Percentiles rank a stretch among this genome's conserved stretches.
These are phyloP conservation scores for Castanea mollissima DNA, from an alignment of 306 rosid genomes.

Conservation along the genomic window DNA sequence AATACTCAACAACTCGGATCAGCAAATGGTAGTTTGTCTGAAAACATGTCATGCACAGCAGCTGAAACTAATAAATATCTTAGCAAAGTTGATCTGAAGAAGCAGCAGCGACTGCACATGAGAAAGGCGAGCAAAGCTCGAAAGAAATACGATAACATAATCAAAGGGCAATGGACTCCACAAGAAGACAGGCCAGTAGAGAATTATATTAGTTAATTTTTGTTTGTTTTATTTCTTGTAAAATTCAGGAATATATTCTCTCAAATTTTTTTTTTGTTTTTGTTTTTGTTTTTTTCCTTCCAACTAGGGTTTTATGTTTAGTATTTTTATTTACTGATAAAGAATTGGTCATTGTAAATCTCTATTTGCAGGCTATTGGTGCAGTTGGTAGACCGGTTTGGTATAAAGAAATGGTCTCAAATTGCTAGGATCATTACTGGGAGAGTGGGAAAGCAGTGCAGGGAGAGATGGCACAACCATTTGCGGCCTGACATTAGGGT, in stretches of 20 bases:
- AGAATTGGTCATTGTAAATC: background rate
- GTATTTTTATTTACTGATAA: background rate
- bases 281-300: background rate
- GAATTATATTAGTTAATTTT: background rate
- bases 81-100: background rate
- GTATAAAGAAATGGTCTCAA: constrained; percentile 61
- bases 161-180: constrained; percentile 72
- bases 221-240: background rate
- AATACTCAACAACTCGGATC: constrained; percentile 19
- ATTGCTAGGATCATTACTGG: constrained; percentile 47
- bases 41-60: constrained; percentile 2
- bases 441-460: constrained; percentile 69
- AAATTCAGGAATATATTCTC: background rate
- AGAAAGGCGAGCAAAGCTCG: constrained; percentile 13
- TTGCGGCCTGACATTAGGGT: constrained; percentile 71
- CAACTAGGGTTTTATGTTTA: background rate
- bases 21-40: background rate
- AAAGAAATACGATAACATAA: constrained; percentile 1
- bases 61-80: background rate
- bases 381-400: constrained; percentile 43
- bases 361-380: constrained; percentile 40
- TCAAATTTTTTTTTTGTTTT: background rate
- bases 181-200: constrained; percentile 57
- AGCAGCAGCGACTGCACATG: constrained; percentile 2
- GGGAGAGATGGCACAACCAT: constrained; percentile 90